Evolutionary conservation across 768 basidiomycete species (phyloP).

Genomic region (Lentinula boryana): DNA sequence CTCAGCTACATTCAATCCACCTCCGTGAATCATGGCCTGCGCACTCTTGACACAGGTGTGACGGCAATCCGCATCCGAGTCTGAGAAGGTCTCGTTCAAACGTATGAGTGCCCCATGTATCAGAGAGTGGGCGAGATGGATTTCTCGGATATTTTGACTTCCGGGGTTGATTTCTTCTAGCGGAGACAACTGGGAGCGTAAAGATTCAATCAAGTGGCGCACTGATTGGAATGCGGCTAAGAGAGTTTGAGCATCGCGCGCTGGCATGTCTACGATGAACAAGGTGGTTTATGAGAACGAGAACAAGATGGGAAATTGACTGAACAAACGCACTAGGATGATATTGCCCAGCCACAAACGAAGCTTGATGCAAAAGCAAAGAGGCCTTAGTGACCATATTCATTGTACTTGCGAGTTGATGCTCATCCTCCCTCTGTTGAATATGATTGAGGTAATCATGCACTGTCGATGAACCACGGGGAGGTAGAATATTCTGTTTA

Average conservation of each 20-base stretch:
- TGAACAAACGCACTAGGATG: conserved; percentile 7
- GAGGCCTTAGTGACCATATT: conserved; percentile 48
- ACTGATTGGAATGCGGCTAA: conserved; percentile 37
- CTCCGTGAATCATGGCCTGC: conserved; percentile 33
- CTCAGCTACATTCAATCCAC: conserved; percentile 30
- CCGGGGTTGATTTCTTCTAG: conserved; percentile 20
- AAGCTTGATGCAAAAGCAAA: conserved; percentile 53
- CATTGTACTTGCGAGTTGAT: conserved; percentile 27
- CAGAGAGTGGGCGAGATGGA: conserved; percentile 41
- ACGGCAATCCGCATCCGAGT: conserved; percentile 34
- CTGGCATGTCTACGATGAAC: conserved; percentile 28
- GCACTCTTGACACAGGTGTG: conserved; percentile 38
- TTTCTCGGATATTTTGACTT: conserved; percentile 24
- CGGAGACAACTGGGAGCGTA: conserved; percentile 29
- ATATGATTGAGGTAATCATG: conserved; percentile 39
- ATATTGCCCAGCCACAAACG: conserved; percentile 45
- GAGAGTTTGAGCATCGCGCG: conserved; percentile 36
- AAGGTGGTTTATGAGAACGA: neutral
- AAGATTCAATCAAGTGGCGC: conserved; percentile 37
- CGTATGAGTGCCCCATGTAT: conserved; percentile 45
- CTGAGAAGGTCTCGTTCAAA: conserved; percentile 43
- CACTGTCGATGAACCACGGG: conserved; percentile 41
- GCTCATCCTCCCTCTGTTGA: conserved; percentile 15
- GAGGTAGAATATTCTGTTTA: conserved; percentile 37
- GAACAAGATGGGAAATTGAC: neutral